Conservation (phyloP, 2,329 filamentous ascomycete species). For the Harringtonia lauricola region DNA sequence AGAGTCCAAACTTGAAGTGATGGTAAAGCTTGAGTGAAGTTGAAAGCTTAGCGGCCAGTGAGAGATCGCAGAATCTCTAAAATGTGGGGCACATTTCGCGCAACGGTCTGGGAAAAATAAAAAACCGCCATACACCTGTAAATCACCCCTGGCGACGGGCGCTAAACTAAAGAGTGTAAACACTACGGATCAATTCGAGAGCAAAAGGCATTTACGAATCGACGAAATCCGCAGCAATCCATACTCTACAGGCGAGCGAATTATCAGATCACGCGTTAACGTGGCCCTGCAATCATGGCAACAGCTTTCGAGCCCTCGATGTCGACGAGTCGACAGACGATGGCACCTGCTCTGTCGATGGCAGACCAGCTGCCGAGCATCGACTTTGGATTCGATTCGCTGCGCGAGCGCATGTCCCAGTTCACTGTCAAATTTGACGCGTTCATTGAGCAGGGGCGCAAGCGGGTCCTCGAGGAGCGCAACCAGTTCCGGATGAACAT, state of each 20-base stretch:
- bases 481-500: conserved; percentile 90
- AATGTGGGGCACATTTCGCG: no score
- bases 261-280: no score
- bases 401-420: conserved; percentile 88
- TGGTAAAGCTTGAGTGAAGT: no score
- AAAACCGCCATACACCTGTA: background rate
- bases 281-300: no score
- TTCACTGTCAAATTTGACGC: conserved; percentile 87
- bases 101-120: no score
- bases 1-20: no score
- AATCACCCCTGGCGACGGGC: background rate
- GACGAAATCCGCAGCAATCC: no score
- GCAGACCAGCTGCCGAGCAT: conserved; percentile 71
- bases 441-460: conserved; percentile 86
- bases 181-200: background rate
- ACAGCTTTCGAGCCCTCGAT: conserved; percentile 59
- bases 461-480: conserved; percentile 81
- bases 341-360: conserved; percentile 52
- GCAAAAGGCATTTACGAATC: background rate
- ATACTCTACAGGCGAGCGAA: no score
- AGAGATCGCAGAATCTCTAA: no score
- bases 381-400: conserved; percentile 91
- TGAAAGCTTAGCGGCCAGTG: no score
- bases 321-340: conserved; percentile 51
- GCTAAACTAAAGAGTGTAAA: background rate